A percentile compares a stretch with the other conserved stretches of the same genome.
These are phyloP conservation scores for Pelargonium exstipulatum DNA, from an alignment of 441 rosid genomes.

Conservation along the genomic window DNA sequence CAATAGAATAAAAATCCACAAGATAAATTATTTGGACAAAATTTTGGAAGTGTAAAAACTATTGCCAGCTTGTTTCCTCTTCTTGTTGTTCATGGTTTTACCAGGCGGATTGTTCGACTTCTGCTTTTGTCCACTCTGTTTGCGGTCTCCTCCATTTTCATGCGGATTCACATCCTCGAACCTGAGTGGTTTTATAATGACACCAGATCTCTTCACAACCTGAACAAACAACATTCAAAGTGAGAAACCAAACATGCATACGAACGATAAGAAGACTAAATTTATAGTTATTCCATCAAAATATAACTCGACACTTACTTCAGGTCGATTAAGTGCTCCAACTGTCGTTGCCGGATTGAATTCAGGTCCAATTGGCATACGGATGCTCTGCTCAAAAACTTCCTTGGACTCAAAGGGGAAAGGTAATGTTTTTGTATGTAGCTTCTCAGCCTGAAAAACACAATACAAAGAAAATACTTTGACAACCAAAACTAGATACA, in stretches of 20 bases:
- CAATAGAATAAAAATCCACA: too few species aligned
- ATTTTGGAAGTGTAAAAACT: background rate
- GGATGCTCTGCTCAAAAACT: constrained; percentile 69
- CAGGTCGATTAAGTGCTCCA: constrained; percentile 70
- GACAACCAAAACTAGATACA: too few species aligned
- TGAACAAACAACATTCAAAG: constrained; percentile 19
- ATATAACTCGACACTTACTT: constrained; percentile 33
- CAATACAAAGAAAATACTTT: background rate
- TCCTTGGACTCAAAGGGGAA: constrained; percentile 77
- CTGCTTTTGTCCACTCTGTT: constrained; percentile 27
- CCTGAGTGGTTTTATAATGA: constrained; percentile 66
- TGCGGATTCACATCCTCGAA: constrained; percentile 55
- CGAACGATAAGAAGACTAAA: too few species aligned
- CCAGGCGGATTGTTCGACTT: constrained; percentile 20
- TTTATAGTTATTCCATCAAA: background rate
- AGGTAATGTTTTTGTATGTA: constrained; percentile 64
- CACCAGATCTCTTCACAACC: constrained; percentile 76
- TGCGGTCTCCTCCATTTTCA: constrained; percentile 33
- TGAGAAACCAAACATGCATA: background rate
- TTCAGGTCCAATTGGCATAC: constrained; percentile 89
- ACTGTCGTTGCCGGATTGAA: constrained; percentile 65
- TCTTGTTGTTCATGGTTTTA: constrained; percentile 24
- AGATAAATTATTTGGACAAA: too few species aligned
- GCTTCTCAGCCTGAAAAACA: constrained; percentile 63
- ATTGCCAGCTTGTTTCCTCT: background rate